Conservation (phyloP, 2,329 filamentous ascomycete species). For the Ceratocystis papillata region DNA sequence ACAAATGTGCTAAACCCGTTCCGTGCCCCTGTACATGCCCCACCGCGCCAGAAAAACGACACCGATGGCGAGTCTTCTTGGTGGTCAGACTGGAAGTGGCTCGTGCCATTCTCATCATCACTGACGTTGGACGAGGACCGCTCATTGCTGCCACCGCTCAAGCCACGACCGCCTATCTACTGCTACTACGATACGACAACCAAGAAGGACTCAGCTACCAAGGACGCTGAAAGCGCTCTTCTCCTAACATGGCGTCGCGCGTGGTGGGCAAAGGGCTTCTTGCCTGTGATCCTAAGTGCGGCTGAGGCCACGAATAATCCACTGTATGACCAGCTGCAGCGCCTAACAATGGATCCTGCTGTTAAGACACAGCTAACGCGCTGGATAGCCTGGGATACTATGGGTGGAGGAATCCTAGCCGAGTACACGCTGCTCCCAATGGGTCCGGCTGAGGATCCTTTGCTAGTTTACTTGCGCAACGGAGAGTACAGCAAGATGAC, state of each 20-base stretch:
- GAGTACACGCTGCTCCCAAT: slow-evolving; percentile 78
- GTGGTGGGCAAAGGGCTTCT: slow-evolving; percentile 93
- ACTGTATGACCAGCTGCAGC: slow-evolving; percentile 60
- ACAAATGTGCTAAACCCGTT: slow-evolving; percentile 55
- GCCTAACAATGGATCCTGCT: slow-evolving; percentile 46
- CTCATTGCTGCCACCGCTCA: slow-evolving; percentile 68
- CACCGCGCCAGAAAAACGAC: slow-evolving; percentile 65
- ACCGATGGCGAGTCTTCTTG: slow-evolving; percentile 68
- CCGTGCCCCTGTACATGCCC: slow-evolving; percentile 56
- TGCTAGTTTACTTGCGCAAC: slow-evolving; percentile 61
- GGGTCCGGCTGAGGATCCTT: slow-evolving; percentile 59
- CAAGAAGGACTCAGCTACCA: slow-evolving; percentile 50
- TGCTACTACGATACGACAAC: slow-evolving; percentile 73
- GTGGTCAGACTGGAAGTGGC: slow-evolving; percentile 85
- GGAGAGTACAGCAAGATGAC: slow-evolving; percentile 65
- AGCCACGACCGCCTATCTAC: slow-evolving; percentile 63
- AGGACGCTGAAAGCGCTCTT: slow-evolving; percentile 65
- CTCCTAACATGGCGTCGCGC: slow-evolving; percentile 81
- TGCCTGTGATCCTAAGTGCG: slow-evolving; percentile 66
- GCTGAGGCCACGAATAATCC: slow-evolving; percentile 77
- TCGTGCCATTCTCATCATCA: slow-evolving; percentile 69
- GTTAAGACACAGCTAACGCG: slow-evolving; percentile 63
- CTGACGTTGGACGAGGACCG: slow-evolving; percentile 72
- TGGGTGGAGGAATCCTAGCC: slow-evolving; percentile 72
- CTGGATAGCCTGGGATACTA: slow-evolving; percentile 88